Evolutionary conservation across 2,329 filamentous ascomycete species (phyloP), one percentile per base, ranked within the genome.

Genomic region (Aspergillus ochraceus): DNA sequence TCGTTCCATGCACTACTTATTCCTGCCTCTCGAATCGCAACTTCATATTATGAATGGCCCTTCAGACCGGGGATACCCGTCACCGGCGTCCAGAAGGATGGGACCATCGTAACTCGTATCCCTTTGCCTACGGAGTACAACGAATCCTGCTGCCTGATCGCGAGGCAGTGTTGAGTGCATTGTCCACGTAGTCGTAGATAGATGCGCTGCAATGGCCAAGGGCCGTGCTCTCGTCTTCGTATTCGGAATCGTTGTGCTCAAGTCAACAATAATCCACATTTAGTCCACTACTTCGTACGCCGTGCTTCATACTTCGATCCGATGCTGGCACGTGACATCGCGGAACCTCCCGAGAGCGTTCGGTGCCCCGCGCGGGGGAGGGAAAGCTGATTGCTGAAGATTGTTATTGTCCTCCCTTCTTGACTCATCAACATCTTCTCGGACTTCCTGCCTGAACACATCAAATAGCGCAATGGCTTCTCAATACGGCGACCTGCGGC

Each of bases 401-500:
- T 26, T 9, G 26, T 6, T 17, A 26, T 26, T 9, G 26, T 6
- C 36, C 14, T 8, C 17, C 6, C 24, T 24, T 24, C 36, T 42
- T 42, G 36, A 42, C 36, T 42, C 36, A n/a, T 8, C 36, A 42
- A n/a, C 32, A n/a, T n/a, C 36, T 14, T 17, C 17, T 6, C 11
- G 17, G 45, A 11, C 12, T 17, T 8, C n/a, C 19, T 47, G 8
- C 8, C 8, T 9, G 9, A 29, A 29, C 26, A 29, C 26, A 1
- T 8, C 26, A 2, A 14, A 14, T 11, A 17, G n/a, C 46, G 62
- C 51, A 79, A 82, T 86, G 85, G 85, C 85, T 14, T 80, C 83
- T 12, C 73, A 76, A 54, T 81, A 87, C 67, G 87, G 87, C 64
- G 82, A 84, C 59, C 81, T 87, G 36, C 82, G 85, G 19, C 87